These are phyloP conservation scores for Kurtzmaniella cleridarum DNA, from an alignment of 805 yeast genomes.

Conservation along the genomic window DNA sequence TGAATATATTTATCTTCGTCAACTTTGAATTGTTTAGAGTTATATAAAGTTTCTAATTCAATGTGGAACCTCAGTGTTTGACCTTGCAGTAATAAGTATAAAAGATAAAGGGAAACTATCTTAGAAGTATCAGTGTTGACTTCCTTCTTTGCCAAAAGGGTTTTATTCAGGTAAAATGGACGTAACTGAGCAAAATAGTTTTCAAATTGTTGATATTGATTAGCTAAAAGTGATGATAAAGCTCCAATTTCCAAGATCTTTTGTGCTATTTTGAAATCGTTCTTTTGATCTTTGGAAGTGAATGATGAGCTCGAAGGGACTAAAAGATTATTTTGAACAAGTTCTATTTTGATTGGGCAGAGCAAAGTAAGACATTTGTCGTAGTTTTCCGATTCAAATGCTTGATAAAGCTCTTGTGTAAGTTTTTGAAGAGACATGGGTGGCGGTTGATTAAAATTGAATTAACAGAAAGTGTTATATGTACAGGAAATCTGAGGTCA, in stretches of 20 bases:
- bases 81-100: conserved; percentile 75
- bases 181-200: conserved; percentile 69
- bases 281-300: conserved; percentile 37
- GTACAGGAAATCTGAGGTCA: no score
- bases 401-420: conserved; percentile 61
- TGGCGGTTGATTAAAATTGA: not conserved
- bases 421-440: conserved; percentile 60
- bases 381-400: conserved; percentile 61
- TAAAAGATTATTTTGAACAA: conserved; percentile 71
- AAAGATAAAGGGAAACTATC: conserved; percentile 67
- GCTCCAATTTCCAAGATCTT: conserved; percentile 88
- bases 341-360: conserved; percentile 69
- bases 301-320: conserved; percentile 49
- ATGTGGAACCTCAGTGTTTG: conserved; percentile 86
- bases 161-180: conserved; percentile 59
- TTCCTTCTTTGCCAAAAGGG: conserved; percentile 18
- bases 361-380: conserved; percentile 54
- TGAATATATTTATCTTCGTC: conserved; percentile 61
- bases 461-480: not conserved
- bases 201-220: conserved; percentile 61
- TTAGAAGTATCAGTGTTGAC: conserved; percentile 44
- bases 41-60: conserved; percentile 70
- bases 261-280: conserved; percentile 74
- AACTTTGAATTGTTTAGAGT: conserved; percentile 48
- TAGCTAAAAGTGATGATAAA: conserved; percentile 61